Evolutionary conservation across 441 rosid genomes (phyloP).

Genomic region (Omphalea diandra): DNA sequence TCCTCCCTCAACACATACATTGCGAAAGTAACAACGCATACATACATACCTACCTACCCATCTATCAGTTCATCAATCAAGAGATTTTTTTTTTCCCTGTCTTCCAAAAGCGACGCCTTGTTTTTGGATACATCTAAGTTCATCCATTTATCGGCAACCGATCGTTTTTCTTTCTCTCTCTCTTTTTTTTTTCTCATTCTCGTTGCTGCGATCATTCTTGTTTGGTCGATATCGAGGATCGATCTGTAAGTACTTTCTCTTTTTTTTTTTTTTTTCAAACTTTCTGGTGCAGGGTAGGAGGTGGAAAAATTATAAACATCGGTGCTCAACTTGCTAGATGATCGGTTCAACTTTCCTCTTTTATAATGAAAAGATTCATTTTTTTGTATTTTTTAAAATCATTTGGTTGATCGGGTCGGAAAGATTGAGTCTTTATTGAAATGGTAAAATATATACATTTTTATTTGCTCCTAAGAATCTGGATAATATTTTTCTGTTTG

Average conservation of each 20-base stretch:
- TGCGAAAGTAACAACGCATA: background rate
- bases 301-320: background rate
- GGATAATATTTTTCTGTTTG: background rate
- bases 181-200: conserved; percentile 9
- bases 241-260: conserved; percentile 34
- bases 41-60: background rate
- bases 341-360: conserved; percentile 22
- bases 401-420: conserved; percentile 32
- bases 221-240: conserved; percentile 27
- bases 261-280: background rate
- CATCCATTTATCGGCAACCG: conserved; percentile 30
- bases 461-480: background rate
- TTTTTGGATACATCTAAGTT: background rate
- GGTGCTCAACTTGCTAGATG: conserved; percentile 23
- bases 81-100: background rate
- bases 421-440: conserved; percentile 16
- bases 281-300: conserved; percentile 3
- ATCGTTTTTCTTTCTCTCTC: conserved; percentile 12
- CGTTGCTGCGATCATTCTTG: conserved; percentile 19
- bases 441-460: conserved; percentile 3
- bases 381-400: background rate
- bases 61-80: no score
- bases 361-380: background rate
- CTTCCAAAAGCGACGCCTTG: background rate
- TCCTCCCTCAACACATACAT: conserved; percentile 6